These are phyloP conservation scores for Phytophthora lateralis DNA, from an alignment of 352 stramenopile genomes.

Conservation along the genomic window DNA sequence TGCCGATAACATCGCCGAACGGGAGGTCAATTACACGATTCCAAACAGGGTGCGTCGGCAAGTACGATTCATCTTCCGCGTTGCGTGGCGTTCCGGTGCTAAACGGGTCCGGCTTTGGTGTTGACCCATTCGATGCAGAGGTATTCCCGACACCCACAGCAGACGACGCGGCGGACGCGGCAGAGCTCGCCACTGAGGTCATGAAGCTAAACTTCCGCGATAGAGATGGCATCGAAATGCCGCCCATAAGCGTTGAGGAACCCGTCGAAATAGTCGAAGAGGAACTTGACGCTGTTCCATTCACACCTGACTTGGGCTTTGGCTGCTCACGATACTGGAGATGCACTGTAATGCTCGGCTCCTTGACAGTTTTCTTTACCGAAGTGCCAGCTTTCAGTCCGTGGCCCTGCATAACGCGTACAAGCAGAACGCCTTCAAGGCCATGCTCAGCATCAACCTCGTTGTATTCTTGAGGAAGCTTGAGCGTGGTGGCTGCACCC, in stretches of 20 bases:
- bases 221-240: constrained; percentile 74
- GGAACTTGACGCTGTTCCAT: constrained; percentile 28
- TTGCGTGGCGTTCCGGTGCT: constrained; percentile 70
- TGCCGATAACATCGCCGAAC: constrained; percentile 79
- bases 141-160: constrained; percentile 29
- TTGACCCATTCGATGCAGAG: constrained; percentile 28
- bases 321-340: constrained; percentile 71
- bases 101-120: constrained; percentile 39
- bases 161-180: constrained; percentile 40
- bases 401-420: constrained; percentile 84
- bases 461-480: constrained; percentile 89
- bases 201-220: constrained; percentile 81
- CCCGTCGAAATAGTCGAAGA: constrained; percentile 27
- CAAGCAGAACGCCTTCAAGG: constrained; percentile 65
- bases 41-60: constrained; percentile 79
- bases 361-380: constrained; percentile 72
- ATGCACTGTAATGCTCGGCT: constrained; percentile 59
- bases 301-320: constrained; percentile 39
- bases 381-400: constrained; percentile 74
- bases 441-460: constrained; percentile 85
- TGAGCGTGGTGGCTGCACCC: constrained; percentile 82
- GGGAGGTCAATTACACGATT: constrained; percentile 81
- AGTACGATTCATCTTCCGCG: constrained; percentile 56
- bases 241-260: constrained; percentile 40
- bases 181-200: constrained; percentile 46